phyloP scores from a whole-genome alignment of 306 rosid species.

The Alnus rubra region DNA sequence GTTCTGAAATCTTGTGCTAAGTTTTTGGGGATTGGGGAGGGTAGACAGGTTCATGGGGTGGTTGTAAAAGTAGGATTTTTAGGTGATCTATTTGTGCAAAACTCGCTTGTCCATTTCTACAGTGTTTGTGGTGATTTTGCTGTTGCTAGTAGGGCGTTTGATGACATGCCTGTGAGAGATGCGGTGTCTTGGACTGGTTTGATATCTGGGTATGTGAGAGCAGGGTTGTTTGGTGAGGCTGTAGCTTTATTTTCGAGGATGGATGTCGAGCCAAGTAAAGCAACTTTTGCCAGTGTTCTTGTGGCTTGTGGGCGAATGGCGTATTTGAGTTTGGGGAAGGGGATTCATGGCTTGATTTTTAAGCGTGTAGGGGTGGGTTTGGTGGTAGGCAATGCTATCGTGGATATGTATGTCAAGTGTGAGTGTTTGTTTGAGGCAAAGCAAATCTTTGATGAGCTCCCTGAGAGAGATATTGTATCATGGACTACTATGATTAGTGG shows the following conservation, averaged over 20 bases:
- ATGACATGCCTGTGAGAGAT: slow-evolving; percentile 73
- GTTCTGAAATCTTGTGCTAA: slow-evolving; percentile 73
- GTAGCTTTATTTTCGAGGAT: slow-evolving; percentile 39
- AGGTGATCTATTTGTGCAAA: slow-evolving; percentile 60
- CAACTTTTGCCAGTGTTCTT: slow-evolving; percentile 60
- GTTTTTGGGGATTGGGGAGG: slow-evolving; percentile 57
- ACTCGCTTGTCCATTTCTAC: slow-evolving; percentile 55
- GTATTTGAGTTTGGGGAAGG: slow-evolving; percentile 54
- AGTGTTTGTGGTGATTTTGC: slow-evolving; percentile 52
- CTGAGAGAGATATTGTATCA: slow-evolving; percentile 60
- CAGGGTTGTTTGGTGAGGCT: slow-evolving; percentile 55
- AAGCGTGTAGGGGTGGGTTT: slow-evolving; percentile 40
- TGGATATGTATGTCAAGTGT: slow-evolving; percentile 77
- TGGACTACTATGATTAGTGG: slow-evolving; percentile 78
- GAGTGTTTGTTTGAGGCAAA: slow-evolving; percentile 57
- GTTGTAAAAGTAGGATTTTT: slow-evolving; percentile 49
- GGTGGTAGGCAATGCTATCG: slow-evolving; percentile 60
- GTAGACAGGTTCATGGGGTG: slow-evolving; percentile 59
- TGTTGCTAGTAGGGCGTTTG: slow-evolving; percentile 61
- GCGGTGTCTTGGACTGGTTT: slow-evolving; percentile 83
- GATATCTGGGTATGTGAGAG: slow-evolving; percentile 62
- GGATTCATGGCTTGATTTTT: slow-evolving; percentile 62
- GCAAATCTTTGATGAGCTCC: slow-evolving; percentile 55
- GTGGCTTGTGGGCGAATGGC: slow-evolving; percentile 65
- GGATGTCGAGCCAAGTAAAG: slow-evolving; percentile 67